phyloP scores from a whole-genome alignment of 805 yeast genomes.

The Kuraishia borneana region DNA sequence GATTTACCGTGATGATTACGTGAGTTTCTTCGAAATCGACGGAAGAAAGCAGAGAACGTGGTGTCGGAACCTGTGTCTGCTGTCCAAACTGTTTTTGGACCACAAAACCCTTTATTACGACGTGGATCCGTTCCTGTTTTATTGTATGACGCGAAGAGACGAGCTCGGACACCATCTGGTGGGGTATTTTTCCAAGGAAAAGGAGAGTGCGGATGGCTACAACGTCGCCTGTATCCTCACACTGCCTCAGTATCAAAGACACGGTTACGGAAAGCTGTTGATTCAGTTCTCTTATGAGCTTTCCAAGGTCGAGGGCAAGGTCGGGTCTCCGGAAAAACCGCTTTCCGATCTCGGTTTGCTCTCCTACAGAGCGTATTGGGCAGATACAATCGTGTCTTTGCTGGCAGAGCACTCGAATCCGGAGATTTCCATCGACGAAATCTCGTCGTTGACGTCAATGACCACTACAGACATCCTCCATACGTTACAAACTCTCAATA shows the following conservation, averaged over 20 bases:
- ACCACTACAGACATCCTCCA: slow-evolving; percentile 93
- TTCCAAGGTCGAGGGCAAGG: slow-evolving; percentile 77
- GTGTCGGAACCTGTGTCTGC: slow-evolving; percentile 89
- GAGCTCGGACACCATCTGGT: slow-evolving; percentile 91
- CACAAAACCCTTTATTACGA: slow-evolving; percentile 95
- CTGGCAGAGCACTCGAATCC: slow-evolving; percentile 43
- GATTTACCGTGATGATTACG: slow-evolving; percentile 84
- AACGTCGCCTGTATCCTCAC: slow-evolving; percentile 96
- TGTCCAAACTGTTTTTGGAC: slow-evolving; percentile 85
- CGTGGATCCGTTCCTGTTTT: slow-evolving; percentile 94
- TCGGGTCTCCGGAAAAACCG: slow-evolving; percentile 97
- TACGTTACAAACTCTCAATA: slow-evolving; percentile 83
- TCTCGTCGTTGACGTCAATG: slow-evolving; percentile 80
- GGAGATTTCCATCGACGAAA: slow-evolving; percentile 73
- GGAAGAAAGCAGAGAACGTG: slow-evolving; percentile 94
- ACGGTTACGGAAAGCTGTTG: slow-evolving; percentile 84
- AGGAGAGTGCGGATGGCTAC: slow-evolving; percentile 89
- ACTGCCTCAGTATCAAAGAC: slow-evolving; percentile 91
- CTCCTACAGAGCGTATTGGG: slow-evolving; percentile 94
- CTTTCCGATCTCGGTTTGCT: slow-evolving; percentile 87
- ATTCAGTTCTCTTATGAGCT: slow-evolving; percentile 91
- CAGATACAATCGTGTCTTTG: slow-evolving; percentile 72
- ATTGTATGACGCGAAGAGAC: slow-evolving; percentile 88
- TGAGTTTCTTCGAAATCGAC: slow-evolving; percentile 94
- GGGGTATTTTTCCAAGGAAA: slow-evolving; percentile 94